Conservation (phyloP, 2,329 filamentous ascomycete species). For the Leptosphaerulina australis region DNA sequence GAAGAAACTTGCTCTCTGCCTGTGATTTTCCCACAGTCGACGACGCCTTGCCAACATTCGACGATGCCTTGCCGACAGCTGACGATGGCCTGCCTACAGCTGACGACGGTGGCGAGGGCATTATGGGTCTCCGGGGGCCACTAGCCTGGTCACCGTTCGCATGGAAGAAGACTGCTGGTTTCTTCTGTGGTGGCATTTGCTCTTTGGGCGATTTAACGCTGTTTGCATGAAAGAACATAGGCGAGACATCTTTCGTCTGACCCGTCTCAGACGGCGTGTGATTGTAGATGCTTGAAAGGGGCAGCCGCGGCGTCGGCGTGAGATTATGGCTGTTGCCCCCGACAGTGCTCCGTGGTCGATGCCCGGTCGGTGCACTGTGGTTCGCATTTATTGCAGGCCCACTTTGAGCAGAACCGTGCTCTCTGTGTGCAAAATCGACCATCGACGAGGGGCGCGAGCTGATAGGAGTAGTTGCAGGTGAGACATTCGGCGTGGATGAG, state of each 20-base stretch:
- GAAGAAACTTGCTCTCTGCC: slow-evolving; percentile 68
- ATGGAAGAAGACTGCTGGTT: slow-evolving; percentile 58
- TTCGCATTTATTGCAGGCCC: slow-evolving; percentile 31
- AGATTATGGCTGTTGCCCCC: slow-evolving; percentile 31
- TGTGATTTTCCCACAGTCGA: slow-evolving; percentile 25
- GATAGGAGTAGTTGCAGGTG: slow-evolving; percentile 56
- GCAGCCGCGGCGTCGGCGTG: slow-evolving; percentile 33
- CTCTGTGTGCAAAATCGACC: slow-evolving; percentile 37
- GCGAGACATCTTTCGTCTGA: slow-evolving; percentile 41
- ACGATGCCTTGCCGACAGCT: slow-evolving; percentile 5
- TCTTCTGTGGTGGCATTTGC: slow-evolving; percentile 46
- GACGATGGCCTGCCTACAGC: slow-evolving; percentile 24
- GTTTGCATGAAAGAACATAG: slow-evolving; percentile 92
- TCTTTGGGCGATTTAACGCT: slow-evolving; percentile 61
- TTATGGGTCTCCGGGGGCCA: slow-evolving; percentile 21
- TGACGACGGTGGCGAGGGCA: slow-evolving; percentile 47
- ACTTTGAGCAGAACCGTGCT: slow-evolving; percentile 34
- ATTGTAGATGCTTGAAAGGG: slow-evolving; percentile 34
- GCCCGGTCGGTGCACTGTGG: slow-evolving; percentile 27
- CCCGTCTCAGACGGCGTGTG: slow-evolving; percentile 35
- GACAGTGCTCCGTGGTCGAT: slow-evolving; percentile 49
- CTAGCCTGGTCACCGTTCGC: slow-evolving; percentile 57
- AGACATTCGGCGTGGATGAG: slow-evolving; percentile 68
- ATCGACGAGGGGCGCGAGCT: slow-evolving; percentile 44
- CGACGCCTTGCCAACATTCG: slow-evolving; percentile 4